Evolutionary conservation across 169 alveolate species (phyloP).

Genomic region (Perkinsus marinus): DNA sequence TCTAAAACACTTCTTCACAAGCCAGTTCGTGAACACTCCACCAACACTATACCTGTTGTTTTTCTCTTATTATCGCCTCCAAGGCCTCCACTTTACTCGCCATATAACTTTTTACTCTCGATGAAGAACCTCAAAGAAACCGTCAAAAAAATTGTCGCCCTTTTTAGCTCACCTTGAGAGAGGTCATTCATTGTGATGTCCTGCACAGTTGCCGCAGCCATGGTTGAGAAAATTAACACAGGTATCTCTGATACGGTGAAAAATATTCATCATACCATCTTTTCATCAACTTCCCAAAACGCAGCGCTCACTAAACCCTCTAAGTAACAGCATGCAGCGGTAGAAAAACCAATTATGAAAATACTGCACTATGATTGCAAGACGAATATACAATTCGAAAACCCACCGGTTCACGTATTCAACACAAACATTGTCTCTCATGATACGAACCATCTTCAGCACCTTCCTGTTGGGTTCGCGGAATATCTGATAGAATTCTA

Average conservation of each 20-base stretch:
- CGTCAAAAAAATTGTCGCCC: neutral
- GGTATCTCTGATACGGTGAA: neutral
- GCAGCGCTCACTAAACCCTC: neutral
- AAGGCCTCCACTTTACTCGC: slow-evolving; percentile 25
- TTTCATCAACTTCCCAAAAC: neutral
- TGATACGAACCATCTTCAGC: neutral
- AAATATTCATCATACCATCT: neutral
- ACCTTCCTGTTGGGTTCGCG: neutral
- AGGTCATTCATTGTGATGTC: neutral
- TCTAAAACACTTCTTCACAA: slow-evolving; percentile 6
- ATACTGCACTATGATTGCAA: neutral
- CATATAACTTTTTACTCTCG: neutral
- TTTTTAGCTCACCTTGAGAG: neutral
- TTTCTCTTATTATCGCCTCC: slow-evolving; percentile 24
- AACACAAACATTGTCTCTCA: neutral
- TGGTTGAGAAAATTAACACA: neutral
- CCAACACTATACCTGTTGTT: neutral
- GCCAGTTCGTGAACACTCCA: slow-evolving; percentile 1
- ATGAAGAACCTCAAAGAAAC: neutral
- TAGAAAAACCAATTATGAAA: neutral
- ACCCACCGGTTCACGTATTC: neutral
- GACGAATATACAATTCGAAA: neutral
- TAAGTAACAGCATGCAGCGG: neutral
- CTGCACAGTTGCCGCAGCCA: neutral
- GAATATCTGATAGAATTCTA: neutral